Evolutionary conservation across 2,329 filamentous ascomycete species (phyloP), one percentile per base, ranked within the genome.

Genomic region (Grosmannia penicillata): DNA sequence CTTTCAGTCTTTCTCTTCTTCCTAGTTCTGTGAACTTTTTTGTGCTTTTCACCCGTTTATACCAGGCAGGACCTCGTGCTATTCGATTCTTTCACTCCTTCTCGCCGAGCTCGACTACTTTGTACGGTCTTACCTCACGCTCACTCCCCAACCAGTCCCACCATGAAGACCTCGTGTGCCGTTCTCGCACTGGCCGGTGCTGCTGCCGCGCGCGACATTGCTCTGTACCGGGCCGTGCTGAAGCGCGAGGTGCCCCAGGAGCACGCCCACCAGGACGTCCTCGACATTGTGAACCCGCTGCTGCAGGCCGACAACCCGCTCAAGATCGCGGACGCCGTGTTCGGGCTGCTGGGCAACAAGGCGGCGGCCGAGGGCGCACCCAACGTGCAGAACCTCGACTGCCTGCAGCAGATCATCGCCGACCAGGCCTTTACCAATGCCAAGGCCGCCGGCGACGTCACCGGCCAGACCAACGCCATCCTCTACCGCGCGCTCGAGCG

Each of bases 341-440:
- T 70, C 44, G 62, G 57, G 32, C 64, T 70, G 6, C 59, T 70
- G 13, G 67, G 66, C 36, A 62, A 66, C 43, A 55, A 53, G 2
- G 61, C 54, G 8, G 55, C 55, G 5, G 52, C 50, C 15, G 36
- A 41, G 1, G 55, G 54, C 23, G 53, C 54, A 13, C 49, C 48
- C 23, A 41, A 51, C 7, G 52, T 58, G 23, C 41, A 46, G 32
- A 57, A 75, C 50, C 54, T 66, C 41, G 68, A 74, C 55, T 76
- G 72, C 50, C 64, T 75, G 33, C 71, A 75, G 52, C 69, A 72
- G 59, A 62, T 60, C 35, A 62, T 61, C 14, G 72, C 72, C 33
- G 71, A 75, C 56, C 68, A 68, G 52, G 72, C 72, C 37, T 75
- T 75, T 53, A 73, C 68, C 50, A 74, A 75, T 47, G 68, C 70